phyloP scores from a whole-genome alignment of 768 basidiomycete genomes.

The Tulasnella calospora region DNA sequence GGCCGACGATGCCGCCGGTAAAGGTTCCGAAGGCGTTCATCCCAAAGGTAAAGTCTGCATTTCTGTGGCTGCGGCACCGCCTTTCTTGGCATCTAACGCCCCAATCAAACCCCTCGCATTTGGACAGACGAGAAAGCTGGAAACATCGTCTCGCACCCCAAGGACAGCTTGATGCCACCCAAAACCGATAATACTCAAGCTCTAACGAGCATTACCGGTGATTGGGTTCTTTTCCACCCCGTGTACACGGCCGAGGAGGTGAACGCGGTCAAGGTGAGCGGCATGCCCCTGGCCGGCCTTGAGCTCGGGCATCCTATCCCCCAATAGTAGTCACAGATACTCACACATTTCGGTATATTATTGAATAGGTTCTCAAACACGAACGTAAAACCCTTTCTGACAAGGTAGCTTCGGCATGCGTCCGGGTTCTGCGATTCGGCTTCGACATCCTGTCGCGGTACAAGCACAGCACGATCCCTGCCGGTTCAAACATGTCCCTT shows the following conservation, averaged over 20 bases:
- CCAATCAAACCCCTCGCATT: neutral
- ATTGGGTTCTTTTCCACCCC: slow-evolving; percentile 89
- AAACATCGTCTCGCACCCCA: neutral
- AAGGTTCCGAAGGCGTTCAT: slow-evolving; percentile 20
- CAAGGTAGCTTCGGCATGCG: slow-evolving; percentile 53
- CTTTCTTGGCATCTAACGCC: neutral
- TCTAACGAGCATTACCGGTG: slow-evolving; percentile 27
- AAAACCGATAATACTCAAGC: neutral
- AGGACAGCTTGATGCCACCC: neutral
- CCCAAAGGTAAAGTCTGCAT: slow-evolving; percentile 19
- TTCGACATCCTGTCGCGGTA: slow-evolving; percentile 88
- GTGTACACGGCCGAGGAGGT: slow-evolving; percentile 77
- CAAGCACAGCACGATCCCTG: slow-evolving; percentile 64
- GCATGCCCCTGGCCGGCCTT: neutral
- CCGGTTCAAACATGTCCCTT: slow-evolving; percentile 58
- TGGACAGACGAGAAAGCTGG: neutral
- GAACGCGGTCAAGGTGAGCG: slow-evolving; percentile 31
- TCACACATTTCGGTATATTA: neutral
- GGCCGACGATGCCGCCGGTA: slow-evolving; percentile 13
- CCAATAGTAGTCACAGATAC: neutral
- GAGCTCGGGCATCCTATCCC: neutral
- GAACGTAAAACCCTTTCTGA: slow-evolving; percentile 52
- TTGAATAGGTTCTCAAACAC: neutral
- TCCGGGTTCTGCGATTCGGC: slow-evolving; percentile 35
- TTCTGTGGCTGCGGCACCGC: neutral